These are phyloP conservation scores for Diaporthe sp. DNA, from an alignment of 2,329 filamentous ascomycete genomes.

Conservation along the genomic window DNA sequence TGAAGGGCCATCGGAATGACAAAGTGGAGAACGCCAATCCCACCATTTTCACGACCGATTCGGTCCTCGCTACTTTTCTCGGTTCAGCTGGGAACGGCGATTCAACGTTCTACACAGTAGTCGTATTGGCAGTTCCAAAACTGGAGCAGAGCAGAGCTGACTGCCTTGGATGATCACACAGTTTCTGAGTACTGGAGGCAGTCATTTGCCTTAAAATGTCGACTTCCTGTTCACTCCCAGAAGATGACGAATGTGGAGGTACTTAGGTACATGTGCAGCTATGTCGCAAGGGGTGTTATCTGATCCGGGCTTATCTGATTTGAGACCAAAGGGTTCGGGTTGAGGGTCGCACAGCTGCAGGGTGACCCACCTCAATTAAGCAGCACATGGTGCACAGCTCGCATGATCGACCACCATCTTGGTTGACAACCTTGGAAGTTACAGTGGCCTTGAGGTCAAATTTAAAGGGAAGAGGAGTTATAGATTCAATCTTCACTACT, in stretches of 20 bases:
- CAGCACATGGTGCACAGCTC: no score
- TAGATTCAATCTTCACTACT: no score
- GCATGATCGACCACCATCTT: background rate
- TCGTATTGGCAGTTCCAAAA: no score
- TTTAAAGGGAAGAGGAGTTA: fast-evolving
- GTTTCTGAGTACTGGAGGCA: background rate
- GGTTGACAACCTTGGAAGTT: no score
- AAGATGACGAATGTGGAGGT: background rate
- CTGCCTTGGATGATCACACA: background rate
- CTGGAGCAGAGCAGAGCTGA: background rate
- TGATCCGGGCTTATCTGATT: slow-evolving; percentile 9
- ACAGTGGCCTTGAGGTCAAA: background rate
- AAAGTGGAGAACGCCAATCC: slow-evolving; percentile 18
- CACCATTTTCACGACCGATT: slow-evolving; percentile 9
- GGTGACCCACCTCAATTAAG: no score
- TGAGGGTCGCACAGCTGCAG: no score
- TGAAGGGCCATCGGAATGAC: background rate
- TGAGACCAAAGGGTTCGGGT: background rate
- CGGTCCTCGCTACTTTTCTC: slow-evolving; percentile 15
- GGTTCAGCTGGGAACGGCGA: background rate
- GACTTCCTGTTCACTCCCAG: background rate
- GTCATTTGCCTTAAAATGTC: background rate
- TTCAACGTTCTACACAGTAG: background rate
- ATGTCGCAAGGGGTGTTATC: background rate
- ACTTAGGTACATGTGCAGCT: background rate